phyloP scores from a whole-genome alignment of 2,329 filamentous ascomycete genomes.

The Fusarium irregulare region DNA sequence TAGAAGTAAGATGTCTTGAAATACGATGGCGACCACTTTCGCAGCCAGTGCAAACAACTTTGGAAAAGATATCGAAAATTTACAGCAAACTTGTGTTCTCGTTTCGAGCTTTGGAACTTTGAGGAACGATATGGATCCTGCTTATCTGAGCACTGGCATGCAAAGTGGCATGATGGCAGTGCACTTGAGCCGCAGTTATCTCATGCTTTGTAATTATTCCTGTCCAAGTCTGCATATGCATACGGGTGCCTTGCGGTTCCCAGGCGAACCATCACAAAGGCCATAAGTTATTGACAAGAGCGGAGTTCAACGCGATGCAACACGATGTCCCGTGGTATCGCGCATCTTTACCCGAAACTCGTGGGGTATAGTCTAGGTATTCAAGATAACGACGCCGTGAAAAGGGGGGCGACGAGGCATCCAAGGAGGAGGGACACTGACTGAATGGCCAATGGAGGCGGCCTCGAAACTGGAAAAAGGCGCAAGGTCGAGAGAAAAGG shows the following conservation, averaged over 20 bases:
- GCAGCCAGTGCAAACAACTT: background rate
- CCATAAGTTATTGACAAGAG: background rate
- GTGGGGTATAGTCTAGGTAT: constrained; percentile 7
- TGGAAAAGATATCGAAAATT: background rate
- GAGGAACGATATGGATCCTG: background rate
- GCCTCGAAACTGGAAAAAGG: constrained; percentile 30
- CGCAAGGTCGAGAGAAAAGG: constrained; percentile 15
- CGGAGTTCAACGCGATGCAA: constrained; percentile 27
- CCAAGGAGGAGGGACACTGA: constrained; percentile 19
- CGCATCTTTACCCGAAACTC: constrained; percentile 20
- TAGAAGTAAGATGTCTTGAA: constrained; percentile 20
- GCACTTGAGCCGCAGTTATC: constrained; percentile 16
- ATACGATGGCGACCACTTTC: background rate
- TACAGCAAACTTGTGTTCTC: background rate
- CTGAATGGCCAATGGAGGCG: constrained; percentile 21
- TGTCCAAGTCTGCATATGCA: constrained; percentile 15
- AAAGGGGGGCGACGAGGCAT: constrained; percentile 33
- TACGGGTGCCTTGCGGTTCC: constrained; percentile 22
- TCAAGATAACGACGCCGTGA: constrained; percentile 17
- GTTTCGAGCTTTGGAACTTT: background rate
- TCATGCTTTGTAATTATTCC: constrained; percentile 14
- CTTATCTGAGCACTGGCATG: background rate
- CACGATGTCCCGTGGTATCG: constrained; percentile 37
- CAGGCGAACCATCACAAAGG: constrained; percentile 14
- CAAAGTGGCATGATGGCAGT: constrained; percentile 30